These are phyloP conservation scores for Picochlorum sp. DNA, from an alignment of 139 green algal genomes.

Conservation along the genomic window DNA sequence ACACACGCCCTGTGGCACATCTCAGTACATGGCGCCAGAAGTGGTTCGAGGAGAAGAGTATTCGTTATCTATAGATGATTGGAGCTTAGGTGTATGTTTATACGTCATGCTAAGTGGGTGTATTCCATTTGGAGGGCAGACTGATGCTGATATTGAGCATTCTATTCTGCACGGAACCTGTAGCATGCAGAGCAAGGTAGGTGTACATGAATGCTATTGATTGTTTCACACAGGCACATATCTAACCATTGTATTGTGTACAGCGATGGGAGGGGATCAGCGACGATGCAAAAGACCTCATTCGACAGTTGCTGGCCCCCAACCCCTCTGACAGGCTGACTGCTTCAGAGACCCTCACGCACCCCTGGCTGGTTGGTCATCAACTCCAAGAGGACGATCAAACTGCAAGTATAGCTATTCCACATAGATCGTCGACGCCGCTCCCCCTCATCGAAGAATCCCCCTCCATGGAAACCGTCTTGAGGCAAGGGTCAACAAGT, in stretches of 20 bases:
- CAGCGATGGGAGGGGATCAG: conserved; percentile 30
- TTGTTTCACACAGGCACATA: too few species aligned
- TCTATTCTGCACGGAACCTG: conserved; percentile 32
- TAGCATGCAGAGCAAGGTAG: too few species aligned
- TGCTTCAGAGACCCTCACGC: conserved; percentile 54
- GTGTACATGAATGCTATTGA: too few species aligned
- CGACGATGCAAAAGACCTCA: conserved; percentile 37
- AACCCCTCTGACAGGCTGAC: conserved; percentile 56
- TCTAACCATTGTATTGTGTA: too few species aligned
- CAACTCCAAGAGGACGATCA: neutral
- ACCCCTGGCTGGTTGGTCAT: conserved; percentile 44
- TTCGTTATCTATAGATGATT: conserved; percentile 63
- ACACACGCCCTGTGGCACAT: conserved; percentile 22
- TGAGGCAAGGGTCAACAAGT: too few species aligned
- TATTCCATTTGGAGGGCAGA: conserved; percentile 81
- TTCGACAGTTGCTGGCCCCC: conserved; percentile 27
- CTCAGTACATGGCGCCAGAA: conserved; percentile 56
- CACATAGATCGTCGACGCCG: neutral
- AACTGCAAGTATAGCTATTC: neutral
- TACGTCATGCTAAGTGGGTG: conserved; percentile 84
- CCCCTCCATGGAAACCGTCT: neutral
- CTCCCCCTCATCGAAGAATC: neutral
- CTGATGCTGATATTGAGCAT: conserved; percentile 44
- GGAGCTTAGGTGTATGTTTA: conserved; percentile 81
- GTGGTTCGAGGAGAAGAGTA: conserved; percentile 51